These are phyloP conservation scores for Rhodomyrtus tomentosa DNA, from an alignment of 345 rosid species.

Conservation along the genomic window DNA sequence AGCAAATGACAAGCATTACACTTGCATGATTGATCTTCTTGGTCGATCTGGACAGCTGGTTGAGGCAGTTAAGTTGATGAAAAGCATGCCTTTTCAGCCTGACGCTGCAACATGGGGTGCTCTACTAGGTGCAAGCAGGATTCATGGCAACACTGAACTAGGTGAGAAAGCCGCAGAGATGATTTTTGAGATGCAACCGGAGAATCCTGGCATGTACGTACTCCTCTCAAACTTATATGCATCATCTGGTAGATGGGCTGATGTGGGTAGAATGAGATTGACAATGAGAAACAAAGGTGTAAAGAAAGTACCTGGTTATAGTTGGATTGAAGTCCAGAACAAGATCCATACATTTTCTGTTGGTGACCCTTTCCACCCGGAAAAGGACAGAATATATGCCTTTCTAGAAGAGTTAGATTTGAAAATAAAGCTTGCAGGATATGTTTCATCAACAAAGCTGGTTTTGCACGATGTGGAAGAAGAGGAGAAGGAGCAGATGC, in stretches of 20 bases:
- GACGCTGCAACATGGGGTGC: constrained; percentile 27
- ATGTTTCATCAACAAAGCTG: constrained; percentile 13
- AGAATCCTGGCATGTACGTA: constrained; percentile 21
- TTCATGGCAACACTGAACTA: constrained; percentile 19
- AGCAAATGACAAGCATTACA: constrained; percentile 18
- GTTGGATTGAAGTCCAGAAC: constrained; percentile 21
- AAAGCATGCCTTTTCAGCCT: constrained; percentile 19
- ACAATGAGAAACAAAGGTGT: constrained; percentile 16
- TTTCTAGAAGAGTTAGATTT: constrained; percentile 11
- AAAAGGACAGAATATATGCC: constrained; percentile 13
- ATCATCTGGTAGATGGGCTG: constrained; percentile 15
- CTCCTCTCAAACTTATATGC: constrained; percentile 24
- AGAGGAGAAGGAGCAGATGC: constrained; percentile 20
- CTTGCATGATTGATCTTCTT: constrained; percentile 24
- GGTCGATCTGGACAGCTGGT: constrained; percentile 18
- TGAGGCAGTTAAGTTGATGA: constrained; percentile 16
- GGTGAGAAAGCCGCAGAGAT: constrained; percentile 22
- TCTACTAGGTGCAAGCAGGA: constrained; percentile 20
- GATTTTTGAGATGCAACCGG: constrained; percentile 22
- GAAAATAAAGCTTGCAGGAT: constrained; percentile 19
- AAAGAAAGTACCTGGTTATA: constrained; percentile 19
- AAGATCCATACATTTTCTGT: constrained; percentile 22
- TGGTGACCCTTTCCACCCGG: constrained; percentile 20
- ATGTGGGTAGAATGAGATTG: constrained; percentile 16
- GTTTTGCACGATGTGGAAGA: constrained; percentile 19